Evolutionary conservation across 345 rosid genomes (phyloP).

Genomic region (Kandelia obovata): DNA sequence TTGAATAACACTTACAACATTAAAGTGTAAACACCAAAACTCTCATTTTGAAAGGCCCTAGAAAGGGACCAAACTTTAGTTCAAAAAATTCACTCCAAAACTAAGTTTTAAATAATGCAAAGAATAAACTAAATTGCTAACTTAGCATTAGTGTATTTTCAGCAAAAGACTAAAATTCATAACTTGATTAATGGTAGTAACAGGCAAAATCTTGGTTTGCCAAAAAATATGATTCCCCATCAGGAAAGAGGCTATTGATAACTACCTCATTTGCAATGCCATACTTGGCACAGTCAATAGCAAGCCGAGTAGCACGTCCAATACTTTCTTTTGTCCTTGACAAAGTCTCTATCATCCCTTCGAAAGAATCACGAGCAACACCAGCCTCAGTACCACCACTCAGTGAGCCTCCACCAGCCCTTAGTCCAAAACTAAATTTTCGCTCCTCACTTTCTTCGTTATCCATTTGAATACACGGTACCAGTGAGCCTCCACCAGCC

Average conservation of each 20-base stretch:
- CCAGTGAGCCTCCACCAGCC: conserved; percentile 61
- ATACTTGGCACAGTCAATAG: conserved; percentile 90
- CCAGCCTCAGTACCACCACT: conserved; percentile 92
- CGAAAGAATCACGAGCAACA: conserved; percentile 93
- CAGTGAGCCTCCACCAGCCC: conserved; percentile 63
- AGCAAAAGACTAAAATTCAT: not conserved
- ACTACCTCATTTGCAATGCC: conserved; percentile 93
- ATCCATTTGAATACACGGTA: no score
- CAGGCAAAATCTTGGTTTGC: no score
- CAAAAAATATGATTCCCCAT: no score
- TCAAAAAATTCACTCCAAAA: not conserved
- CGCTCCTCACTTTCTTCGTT: conserved; percentile 62
- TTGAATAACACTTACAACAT: no score
- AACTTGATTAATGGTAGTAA: not conserved
- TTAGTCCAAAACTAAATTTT: conserved; percentile 54
- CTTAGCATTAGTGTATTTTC: not conserved
- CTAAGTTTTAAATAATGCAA: not conserved
- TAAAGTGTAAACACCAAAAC: no score
- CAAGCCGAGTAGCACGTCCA: conserved; percentile 94
- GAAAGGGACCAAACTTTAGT: not conserved
- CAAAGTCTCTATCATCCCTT: conserved; percentile 98
- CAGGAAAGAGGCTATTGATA: not conserved
- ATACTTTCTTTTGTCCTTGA: conserved; percentile 97
- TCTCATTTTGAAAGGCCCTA: not conserved
- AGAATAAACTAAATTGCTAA: not conserved